Evolutionary conservation across 2,329 filamentous ascomycete species (phyloP), one percentile per base, ranked within the genome.

Genomic region (Fusarium dimerum): DNA sequence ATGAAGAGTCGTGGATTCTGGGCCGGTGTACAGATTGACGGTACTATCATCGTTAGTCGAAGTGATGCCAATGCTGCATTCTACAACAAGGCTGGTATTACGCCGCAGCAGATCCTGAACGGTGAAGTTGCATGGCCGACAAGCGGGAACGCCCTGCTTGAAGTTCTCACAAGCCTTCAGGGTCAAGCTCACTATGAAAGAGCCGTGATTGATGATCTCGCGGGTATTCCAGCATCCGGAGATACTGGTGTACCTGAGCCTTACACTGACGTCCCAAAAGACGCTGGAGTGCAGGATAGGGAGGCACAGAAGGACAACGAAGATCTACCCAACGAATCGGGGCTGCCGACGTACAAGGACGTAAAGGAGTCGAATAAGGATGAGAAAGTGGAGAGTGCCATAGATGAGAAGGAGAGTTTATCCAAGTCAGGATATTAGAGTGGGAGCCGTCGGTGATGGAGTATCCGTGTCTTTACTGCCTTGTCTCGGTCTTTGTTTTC

Each of bases 1-100:
- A 82, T 92, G 71, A 93, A 93, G 74, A 89, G 85, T 56, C 81
- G 89, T 32, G 90, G 90, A 1, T 80, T 93, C 51, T 93, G 92
- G 68, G 88, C 87, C 1, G 88, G 89, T 12, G 81, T 92, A 0
- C 87, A 91, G 59, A 78, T 92, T n/a, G 89, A 93, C 60, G 90
- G 90, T 2, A 92, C 89, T 0, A 79, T 93, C 16, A 78, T 93
- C 40, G 85, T 92, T 46, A 86, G 90, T 64, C 81, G 90, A 18
- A 83, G 80, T 0, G 90, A 92, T 60, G 90, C 91, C 65, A 94
- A 94, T 65, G 85, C 88, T 54, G 79, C 82, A 10, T 93, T 93
- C 61, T 94, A 92, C 66, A 83, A 84, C 15, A 79, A 90, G 55
- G 65, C 65, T 12, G 64, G 66, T n/a, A 74, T 76, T 43, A 63